phyloP scores from a whole-genome alignment of 768 basidiomycete species.

The Boletus pseudopeckii region DNA sequence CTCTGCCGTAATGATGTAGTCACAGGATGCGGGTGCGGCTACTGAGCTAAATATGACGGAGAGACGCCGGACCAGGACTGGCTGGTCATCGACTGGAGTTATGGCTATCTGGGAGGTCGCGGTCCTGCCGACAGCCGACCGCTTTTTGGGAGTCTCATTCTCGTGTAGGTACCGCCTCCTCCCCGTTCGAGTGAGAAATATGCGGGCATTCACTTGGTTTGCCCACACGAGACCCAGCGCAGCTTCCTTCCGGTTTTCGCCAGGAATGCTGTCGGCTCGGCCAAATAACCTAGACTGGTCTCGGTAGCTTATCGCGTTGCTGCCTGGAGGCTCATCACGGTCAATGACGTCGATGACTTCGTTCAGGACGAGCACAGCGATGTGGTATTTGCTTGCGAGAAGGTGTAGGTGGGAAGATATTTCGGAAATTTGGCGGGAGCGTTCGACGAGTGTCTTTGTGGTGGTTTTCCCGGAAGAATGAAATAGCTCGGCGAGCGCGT shows the following conservation, averaged over 20 bases:
- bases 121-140: slow-evolving; percentile 11
- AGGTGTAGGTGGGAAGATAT: slow-evolving; percentile 69
- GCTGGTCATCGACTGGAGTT: slow-evolving; percentile 36
- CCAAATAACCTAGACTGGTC: slow-evolving; percentile 78
- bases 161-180: slow-evolving; percentile 56
- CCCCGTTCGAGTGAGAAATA: slow-evolving; percentile 78
- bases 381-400: slow-evolving; percentile 56
- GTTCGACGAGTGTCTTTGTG: slow-evolving; percentile 61
- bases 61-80: slow-evolving; percentile 63
- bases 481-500: slow-evolving; percentile 85
- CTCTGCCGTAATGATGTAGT: slow-evolving; percentile 66
- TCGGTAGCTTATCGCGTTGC: slow-evolving; percentile 51
- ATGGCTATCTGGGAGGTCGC: neutral
- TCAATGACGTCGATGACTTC: slow-evolving; percentile 83
- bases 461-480: slow-evolving; percentile 59
- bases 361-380: slow-evolving; percentile 84
- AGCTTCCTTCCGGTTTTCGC: slow-evolving; percentile 70
- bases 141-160: slow-evolving; percentile 28
- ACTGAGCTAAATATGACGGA: slow-evolving; percentile 78
- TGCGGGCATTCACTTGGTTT: slow-evolving; percentile 82
- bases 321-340: slow-evolving; percentile 15
- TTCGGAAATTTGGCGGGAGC: slow-evolving; percentile 65
- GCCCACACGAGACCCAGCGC: slow-evolving; percentile 90
- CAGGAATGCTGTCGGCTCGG: slow-evolving; percentile 54
- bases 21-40: slow-evolving; percentile 52